These are phyloP conservation scores for Kwoniella newhampshirensis DNA, from an alignment of 768 basidiomycete species.

Conservation along the genomic window DNA sequence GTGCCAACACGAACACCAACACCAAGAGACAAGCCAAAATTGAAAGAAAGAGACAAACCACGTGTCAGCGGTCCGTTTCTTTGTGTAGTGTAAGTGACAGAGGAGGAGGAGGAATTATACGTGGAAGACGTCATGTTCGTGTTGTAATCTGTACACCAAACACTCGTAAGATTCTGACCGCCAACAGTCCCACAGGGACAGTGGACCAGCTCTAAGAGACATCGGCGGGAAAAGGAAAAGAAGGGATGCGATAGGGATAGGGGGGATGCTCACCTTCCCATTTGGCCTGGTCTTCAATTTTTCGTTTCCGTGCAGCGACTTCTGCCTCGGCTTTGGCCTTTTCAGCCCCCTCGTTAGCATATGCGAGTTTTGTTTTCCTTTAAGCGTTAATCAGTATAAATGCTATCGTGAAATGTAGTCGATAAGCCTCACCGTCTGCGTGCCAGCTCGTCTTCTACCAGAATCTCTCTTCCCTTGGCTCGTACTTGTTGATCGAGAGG, in stretches of 20 bases:
- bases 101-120: neutral
- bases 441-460: conserved; percentile 50
- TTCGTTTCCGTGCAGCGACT: conserved; percentile 43
- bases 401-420: no score
- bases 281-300: conserved; percentile 45
- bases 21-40: neutral
- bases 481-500: conserved; percentile 46
- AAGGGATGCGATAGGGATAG: neutral
- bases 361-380: conserved; percentile 47
- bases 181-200: conserved; percentile 12
- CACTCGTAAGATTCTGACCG: conserved; percentile 18
- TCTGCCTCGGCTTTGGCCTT: conserved; percentile 48
- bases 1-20: neutral
- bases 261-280: conserved; percentile 49
- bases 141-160: conserved; percentile 1
- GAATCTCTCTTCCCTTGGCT: conserved; percentile 46
- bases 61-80: conserved; percentile 12
- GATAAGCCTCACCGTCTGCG: conserved; percentile 40
- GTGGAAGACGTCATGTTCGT: neutral
- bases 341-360: conserved; percentile 53
- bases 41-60: conserved; percentile 7
- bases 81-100: neutral
- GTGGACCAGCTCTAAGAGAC: neutral
- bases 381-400: no score
- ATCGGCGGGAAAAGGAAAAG: neutral